These are phyloP conservation scores for Starmerella sirachaensis DNA, from an alignment of 805 yeast genomes.

Conservation along the genomic window DNA sequence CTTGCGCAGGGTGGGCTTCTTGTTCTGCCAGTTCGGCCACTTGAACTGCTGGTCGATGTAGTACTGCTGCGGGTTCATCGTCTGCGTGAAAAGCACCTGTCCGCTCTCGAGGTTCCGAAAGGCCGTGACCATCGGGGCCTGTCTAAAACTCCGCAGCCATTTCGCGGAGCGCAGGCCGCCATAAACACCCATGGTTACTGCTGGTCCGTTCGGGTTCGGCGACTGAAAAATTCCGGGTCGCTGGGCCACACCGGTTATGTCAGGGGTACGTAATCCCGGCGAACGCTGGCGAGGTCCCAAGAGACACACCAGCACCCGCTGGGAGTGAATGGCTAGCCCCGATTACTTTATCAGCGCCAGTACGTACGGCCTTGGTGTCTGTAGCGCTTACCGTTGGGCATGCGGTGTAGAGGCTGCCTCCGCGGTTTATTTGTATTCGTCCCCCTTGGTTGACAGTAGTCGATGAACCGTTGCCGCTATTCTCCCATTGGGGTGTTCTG, in stretches of 20 bases:
- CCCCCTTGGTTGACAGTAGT: no score
- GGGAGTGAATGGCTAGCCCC: no score
- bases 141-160: conserved; percentile 48
- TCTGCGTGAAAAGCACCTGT: conserved; percentile 79
- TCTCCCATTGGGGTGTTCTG: no score
- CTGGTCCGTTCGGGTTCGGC: not conserved
- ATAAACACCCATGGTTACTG: conserved; percentile 13
- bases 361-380: no score
- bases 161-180: conserved; percentile 41
- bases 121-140: conserved; percentile 72
- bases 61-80: conserved; percentile 41
- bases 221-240: conserved; percentile 6
- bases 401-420: no score
- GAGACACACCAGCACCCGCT: no score
- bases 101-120: conserved; percentile 82
- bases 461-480: no score
- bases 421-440: no score
- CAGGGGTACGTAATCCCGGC: not conserved
- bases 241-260: not conserved
- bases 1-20: conserved; percentile 63
- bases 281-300: no score
- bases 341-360: no score
- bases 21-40: conserved; percentile 82
- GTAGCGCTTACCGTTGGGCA: no score
- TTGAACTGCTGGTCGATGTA: conserved; percentile 58